Evolutionary conservation across 1,284 basidiomycete genomes (phyloP), one percentile per base, ranked within the genome.

Genomic region (Trichosporon coremiiforme): DNA sequence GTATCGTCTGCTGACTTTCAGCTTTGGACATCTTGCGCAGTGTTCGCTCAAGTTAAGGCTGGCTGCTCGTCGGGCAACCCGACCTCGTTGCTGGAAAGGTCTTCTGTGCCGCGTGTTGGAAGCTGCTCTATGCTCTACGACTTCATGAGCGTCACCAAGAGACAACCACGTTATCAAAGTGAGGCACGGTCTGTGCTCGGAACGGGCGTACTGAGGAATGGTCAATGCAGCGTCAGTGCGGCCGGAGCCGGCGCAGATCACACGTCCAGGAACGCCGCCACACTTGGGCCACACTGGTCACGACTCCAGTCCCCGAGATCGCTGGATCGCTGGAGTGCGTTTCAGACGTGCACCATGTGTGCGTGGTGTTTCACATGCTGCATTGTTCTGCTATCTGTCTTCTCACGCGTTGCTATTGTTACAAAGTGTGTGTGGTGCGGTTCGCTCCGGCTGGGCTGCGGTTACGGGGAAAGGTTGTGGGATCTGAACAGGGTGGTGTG

Each of bases 121-220:
- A 38, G 33, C 9, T 25, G 25, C 25, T 25, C 25, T 25, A 25
- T 25, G 25, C 36, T 38, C 36, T 10, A 38, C 12, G 36, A 38
- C 36, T 10, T 38, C 36, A 38, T 45, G 41, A 12, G 41, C n/a
- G 41, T n/a, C 41, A 45, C 41, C 17, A 15, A 45, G 36, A 45
- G 41, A 45, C 41, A n/a, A 45, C n/a, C 41, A 20, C 50, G 50
- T 53, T 53, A 53, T 53, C 50, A 53, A 53, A 53, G 20, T 53
- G 50, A 53, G 20, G 25, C 50, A 53, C 9, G 50, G 8, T 53
- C 50, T 10, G 22, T 53, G 50, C 50, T 17, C 41, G 17, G 15
- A 13, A 12, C 33, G 38, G 25, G 38, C 10, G 38, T 4, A 15
- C 5, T 17, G 50, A 2, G 10, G 50, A 53, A 53, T 17, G n/a